Evolutionary conservation across 768 basidiomycete genomes (phyloP).

Genomic region (Rhodotorula toruloides): DNA sequence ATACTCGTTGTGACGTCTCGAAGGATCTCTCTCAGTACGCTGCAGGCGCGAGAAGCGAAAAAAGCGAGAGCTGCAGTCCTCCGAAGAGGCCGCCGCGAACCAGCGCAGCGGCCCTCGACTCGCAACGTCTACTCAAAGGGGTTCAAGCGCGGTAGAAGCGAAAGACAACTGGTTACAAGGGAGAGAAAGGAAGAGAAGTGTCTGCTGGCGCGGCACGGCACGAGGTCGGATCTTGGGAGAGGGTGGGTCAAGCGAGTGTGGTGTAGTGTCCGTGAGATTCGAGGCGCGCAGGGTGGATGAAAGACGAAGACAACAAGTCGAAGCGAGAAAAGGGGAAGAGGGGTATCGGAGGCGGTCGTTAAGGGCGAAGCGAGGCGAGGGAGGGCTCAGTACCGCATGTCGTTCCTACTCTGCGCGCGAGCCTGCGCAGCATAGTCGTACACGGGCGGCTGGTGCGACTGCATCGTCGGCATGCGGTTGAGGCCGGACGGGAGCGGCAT

Average conservation of each 20-base stretch:
- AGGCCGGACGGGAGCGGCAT: background rate
- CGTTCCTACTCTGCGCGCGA: background rate
- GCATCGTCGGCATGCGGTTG: slow-evolving; percentile 4
- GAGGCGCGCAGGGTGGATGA: background rate
- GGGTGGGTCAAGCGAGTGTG: background rate
- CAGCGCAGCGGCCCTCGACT: no score
- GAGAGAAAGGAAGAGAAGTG: background rate
- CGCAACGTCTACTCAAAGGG: background rate
- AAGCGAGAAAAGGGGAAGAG: background rate
- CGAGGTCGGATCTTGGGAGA: background rate
- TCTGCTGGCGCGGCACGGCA: background rate
- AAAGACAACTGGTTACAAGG: background rate
- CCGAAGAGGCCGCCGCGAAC: no score
- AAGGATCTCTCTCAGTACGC: no score
- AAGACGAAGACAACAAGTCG: background rate
- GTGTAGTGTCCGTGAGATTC: background rate
- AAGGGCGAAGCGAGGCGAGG: background rate
- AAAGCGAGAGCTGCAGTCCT: no score
- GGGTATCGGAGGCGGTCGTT: background rate
- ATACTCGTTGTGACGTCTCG: no score
- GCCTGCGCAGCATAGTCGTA: slow-evolving; percentile 32
- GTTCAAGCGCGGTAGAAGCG: background rate
- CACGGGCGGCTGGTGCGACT: background rate
- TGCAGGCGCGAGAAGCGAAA: no score
- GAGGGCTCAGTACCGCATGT: background rate